Conservation (phyloP, 768 basidiomycete species). For the Daedaleopsis nitida region DNA sequence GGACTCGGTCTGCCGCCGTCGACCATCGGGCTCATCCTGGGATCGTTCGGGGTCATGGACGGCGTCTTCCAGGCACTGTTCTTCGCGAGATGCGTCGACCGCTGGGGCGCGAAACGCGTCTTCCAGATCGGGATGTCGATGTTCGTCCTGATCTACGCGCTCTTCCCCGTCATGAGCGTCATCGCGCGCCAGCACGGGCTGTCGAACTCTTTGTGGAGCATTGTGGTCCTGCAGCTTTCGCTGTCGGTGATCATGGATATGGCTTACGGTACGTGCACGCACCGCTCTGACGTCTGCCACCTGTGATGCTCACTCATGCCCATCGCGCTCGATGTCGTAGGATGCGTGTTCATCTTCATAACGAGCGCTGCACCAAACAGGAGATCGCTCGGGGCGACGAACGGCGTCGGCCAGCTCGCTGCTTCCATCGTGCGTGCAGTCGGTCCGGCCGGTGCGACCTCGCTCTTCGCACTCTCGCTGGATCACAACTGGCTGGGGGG, state of each 20-base stretch:
- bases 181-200: constrained; percentile 22
- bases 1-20: constrained; percentile 40
- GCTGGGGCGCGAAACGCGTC: constrained; percentile 38
- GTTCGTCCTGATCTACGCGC: constrained; percentile 27
- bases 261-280: constrained; percentile 31
- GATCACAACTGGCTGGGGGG: constrained; percentile 48
- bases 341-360: constrained; percentile 35
- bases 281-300: not conserved
- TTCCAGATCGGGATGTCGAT: constrained; percentile 30
- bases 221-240: constrained; percentile 28
- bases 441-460: constrained; percentile 55
- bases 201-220: constrained; percentile 25
- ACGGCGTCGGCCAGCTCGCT: constrained; percentile 58
- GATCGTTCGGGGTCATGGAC: constrained; percentile 38
- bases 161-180: constrained; percentile 33
- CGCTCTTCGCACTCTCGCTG: constrained; percentile 56
- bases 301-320: not conserved
- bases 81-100: constrained; percentile 38
- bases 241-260: constrained; percentile 30
- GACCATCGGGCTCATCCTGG: constrained; percentile 41
- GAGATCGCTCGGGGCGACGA: constrained; percentile 49
- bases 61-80: constrained; percentile 41
- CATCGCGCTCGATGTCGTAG: constrained; percentile 11
- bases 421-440: constrained; percentile 50
- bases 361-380: constrained; percentile 32